These are phyloP conservation scores for Trichosanthes truncata DNA, from an alignment of 306 rosid genomes.

Conservation along the genomic window DNA sequence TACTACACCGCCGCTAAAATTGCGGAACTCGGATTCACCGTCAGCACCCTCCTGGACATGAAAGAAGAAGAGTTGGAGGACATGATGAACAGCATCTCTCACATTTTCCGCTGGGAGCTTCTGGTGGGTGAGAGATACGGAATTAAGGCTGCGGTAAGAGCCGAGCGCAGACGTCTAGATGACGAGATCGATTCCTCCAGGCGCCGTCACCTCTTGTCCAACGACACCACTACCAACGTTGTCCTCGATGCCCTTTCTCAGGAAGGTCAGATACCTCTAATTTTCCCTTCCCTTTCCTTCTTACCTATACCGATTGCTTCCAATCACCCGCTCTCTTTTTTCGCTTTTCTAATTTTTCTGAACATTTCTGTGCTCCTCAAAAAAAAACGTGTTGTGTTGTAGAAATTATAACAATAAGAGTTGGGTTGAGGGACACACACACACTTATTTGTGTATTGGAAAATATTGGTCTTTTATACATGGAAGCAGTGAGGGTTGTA, in stretches of 20 bases:
- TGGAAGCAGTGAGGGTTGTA: background rate
- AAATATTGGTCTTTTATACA: background rate
- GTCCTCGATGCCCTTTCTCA: conserved; percentile 77
- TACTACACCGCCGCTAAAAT: conserved; percentile 80
- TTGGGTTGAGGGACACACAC: background rate
- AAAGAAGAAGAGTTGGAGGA: conserved; percentile 90
- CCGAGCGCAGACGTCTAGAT: conserved; percentile 66
- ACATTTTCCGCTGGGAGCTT: conserved; percentile 76
- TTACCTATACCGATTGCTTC: background rate
- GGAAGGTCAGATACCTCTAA: conserved; percentile 39
- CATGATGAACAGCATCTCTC: conserved; percentile 86
- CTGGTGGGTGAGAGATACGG: conserved; percentile 92
- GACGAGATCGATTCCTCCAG: conserved; percentile 37
- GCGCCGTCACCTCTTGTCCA: conserved; percentile 38
- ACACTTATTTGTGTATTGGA: background rate
- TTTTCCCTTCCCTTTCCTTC: background rate
- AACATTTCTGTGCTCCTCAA: background rate
- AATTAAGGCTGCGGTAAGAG: conserved; percentile 80
- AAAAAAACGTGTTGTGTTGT: no score
- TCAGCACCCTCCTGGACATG: conserved; percentile 68
- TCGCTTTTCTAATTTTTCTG: background rate
- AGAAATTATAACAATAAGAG: no score
- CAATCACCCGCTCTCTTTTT: background rate
- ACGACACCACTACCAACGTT: conserved; percentile 43
- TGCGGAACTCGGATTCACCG: conserved; percentile 90